Conservation (phyloP, 1,284 basidiomycete genomes). For the Kalmanozyma brasiliensis region DNA sequence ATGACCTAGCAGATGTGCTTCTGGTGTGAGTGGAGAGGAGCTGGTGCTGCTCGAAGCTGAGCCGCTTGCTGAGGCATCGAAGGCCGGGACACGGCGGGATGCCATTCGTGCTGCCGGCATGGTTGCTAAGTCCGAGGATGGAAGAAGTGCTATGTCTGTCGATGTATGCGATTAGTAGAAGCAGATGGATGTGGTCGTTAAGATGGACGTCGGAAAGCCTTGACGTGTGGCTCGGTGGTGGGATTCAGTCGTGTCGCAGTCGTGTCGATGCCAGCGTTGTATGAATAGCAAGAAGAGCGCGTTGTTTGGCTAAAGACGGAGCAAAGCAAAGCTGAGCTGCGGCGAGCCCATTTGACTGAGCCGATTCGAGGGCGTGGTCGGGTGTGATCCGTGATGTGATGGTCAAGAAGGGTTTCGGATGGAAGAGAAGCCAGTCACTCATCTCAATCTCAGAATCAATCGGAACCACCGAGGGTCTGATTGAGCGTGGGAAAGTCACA, state of each 20-base stretch:
- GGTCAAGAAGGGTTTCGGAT: constrained; percentile 10
- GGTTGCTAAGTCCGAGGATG: not conserved
- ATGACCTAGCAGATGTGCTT: constrained; percentile 36
- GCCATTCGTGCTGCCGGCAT: constrained; percentile 36
- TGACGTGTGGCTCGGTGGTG: not conserved
- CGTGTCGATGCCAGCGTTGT: not conserved
- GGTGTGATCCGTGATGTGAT: constrained; percentile 10
- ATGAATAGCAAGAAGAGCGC: not conserved
- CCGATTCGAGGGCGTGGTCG: not conserved
- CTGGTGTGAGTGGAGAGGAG: constrained; percentile 25
- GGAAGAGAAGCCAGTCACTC: constrained; percentile 1
- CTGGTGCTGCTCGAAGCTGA: constrained; percentile 26
- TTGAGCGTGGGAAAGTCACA: not conserved
- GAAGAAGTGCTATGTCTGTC: too few relatives aligned
- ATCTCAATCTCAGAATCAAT: not conserved
- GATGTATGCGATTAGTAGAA: too few relatives aligned
- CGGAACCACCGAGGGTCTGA: too few relatives aligned
- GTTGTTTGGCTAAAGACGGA: constrained; percentile 9
- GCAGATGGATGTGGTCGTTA: not conserved
- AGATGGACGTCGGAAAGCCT: not conserved
- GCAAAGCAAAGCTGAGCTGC: not conserved
- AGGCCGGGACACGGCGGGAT: constrained; percentile 32
- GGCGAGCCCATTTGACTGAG: constrained; percentile 9
- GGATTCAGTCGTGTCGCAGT: not conserved
- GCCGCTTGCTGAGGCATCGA: constrained; percentile 13